Base-by-base conservation (phyloP, 208 protist species). In the Leishmania mexicana region DNA sequence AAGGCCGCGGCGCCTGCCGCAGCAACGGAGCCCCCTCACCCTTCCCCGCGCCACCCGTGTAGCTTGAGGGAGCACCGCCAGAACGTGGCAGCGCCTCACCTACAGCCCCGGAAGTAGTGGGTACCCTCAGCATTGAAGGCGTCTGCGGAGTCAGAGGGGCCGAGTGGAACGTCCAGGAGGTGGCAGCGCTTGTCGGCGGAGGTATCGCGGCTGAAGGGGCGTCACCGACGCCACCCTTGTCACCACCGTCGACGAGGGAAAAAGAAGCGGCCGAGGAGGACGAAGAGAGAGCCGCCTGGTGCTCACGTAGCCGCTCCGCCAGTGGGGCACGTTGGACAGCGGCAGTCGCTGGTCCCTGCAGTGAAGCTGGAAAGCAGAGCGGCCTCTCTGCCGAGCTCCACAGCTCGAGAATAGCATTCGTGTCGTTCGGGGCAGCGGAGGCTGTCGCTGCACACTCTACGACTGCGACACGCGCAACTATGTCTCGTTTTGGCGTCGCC, bases 121-220 rank as follows among this genome's bases (percentile, higher is more conserved):
- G 28, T 13, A 2, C 31, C n/a, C 28, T 65, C 17, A 65, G 49
- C 4, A 65, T 51, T 11, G 78, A 76, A 19, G 77, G 62, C 6
- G 58, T 54, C 28, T 58, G 71, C 21, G 19, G 74, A 2, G 42
- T 67, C 53, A 53, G 68, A 24, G 49, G 62, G 21, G 80, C 60
- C n/a, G 87, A 90, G 40, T 84, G 85, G 40, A 90, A 90, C 45
- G 87, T 88, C 87, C 87, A 90, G 24, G 84, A 88, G 31, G 87
- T 85, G 67, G 42, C 76, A 5, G 81, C 72, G 74, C 83, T 86
- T 65, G 40, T 67, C 4, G 73, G 77, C n/a, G 77, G 62, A 21
- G 45, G 47, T 38, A 81, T 51, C 3, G 38, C 35, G 38, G 11
- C 53, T 45, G 70, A 49, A 31, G 51, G n/a, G 6, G 65, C 35